Evolutionary conservation across 2,329 filamentous ascomycete genomes (phyloP).

Genomic region (Colletotrichum liriopes): DNA sequence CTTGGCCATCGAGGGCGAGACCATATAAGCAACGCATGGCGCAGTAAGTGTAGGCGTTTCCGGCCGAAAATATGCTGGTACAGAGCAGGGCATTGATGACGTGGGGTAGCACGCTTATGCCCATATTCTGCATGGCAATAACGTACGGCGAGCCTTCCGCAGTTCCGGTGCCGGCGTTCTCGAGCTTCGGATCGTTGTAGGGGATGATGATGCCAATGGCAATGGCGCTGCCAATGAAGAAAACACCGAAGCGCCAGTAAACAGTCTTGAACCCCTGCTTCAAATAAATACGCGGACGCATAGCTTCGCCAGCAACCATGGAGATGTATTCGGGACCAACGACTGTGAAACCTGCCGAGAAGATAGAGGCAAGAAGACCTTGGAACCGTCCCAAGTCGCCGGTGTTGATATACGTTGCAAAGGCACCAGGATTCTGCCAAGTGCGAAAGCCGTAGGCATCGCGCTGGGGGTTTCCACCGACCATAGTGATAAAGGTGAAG

Average conservation of each 20-base stretch:
- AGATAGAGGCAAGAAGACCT: slow-evolving; percentile 78
- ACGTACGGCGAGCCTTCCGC: slow-evolving; percentile 75
- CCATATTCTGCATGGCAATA: slow-evolving; percentile 72
- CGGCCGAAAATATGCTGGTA: slow-evolving; percentile 64
- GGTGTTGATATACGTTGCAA: slow-evolving; percentile 71
- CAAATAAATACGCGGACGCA: slow-evolving; percentile 75
- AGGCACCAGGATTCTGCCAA: slow-evolving; percentile 75
- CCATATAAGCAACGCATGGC: slow-evolving; percentile 71
- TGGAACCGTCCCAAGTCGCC: slow-evolving; percentile 78
- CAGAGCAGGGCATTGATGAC: slow-evolving; percentile 71
- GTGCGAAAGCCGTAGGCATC: slow-evolving; percentile 81
- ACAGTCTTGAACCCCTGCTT: slow-evolving; percentile 81
- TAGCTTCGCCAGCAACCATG: slow-evolving; percentile 79
- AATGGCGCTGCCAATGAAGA: slow-evolving; percentile 80
- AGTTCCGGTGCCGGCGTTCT: slow-evolving; percentile 53
- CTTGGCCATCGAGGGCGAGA: slow-evolving; percentile 68
- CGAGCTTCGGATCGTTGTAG: slow-evolving; percentile 73
- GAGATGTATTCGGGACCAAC: slow-evolving; percentile 79
- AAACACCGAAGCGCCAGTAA: slow-evolving; percentile 79
- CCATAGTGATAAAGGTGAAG: slow-evolving; percentile 86
- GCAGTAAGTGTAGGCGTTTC: slow-evolving; percentile 57
- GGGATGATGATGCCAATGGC: slow-evolving; percentile 77
- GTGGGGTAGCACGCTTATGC: slow-evolving; percentile 68
- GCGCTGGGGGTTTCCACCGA: slow-evolving; percentile 81
- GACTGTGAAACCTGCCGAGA: slow-evolving; percentile 75